Evolutionary conservation across 768 basidiomycete species (phyloP).

Genomic region (Dendrothele bispora): DNA sequence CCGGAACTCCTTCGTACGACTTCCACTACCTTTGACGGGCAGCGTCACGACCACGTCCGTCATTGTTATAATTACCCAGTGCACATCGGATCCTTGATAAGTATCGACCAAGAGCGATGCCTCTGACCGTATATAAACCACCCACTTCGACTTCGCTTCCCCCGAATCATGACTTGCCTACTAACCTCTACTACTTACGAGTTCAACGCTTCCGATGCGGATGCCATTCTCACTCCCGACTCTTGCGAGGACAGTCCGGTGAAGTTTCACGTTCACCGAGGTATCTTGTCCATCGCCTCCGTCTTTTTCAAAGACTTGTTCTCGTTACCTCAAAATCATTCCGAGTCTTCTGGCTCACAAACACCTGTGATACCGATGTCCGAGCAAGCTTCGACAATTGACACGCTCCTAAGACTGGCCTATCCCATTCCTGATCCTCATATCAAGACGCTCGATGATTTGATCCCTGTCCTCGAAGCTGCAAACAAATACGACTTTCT

Average conservation of each 20-base stretch:
- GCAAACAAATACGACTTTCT: slow-evolving; percentile 67
- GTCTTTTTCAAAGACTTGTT: slow-evolving; percentile 73
- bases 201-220: slow-evolving; percentile 50
- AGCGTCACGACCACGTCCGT: too few species aligned
- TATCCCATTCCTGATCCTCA: slow-evolving; percentile 61
- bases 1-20: too few species aligned
- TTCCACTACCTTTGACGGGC: too few species aligned
- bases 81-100: too few species aligned
- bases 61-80: too few species aligned
- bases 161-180: too few species aligned
- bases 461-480: slow-evolving; percentile 48
- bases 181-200: too few species aligned
- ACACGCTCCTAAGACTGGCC: slow-evolving; percentile 55
- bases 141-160: too few species aligned
- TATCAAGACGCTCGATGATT: slow-evolving; percentile 51
- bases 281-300: slow-evolving; percentile 62
- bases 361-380: slow-evolving; percentile 54
- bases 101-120: too few species aligned
- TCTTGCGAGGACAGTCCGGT: slow-evolving; percentile 33
- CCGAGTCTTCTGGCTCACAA: slow-evolving; percentile 19
- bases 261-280: slow-evolving; percentile 61
- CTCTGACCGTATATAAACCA: too few species aligned
- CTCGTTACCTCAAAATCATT: slow-evolving; percentile 52
- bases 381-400: slow-evolving; percentile 45
- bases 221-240: slow-evolving; percentile 50